Evolutionary conservation across 441 rosid genomes (phyloP), one percentile per base, ranked within the genome.

Genomic region (Pelargonium cotyledonis): DNA sequence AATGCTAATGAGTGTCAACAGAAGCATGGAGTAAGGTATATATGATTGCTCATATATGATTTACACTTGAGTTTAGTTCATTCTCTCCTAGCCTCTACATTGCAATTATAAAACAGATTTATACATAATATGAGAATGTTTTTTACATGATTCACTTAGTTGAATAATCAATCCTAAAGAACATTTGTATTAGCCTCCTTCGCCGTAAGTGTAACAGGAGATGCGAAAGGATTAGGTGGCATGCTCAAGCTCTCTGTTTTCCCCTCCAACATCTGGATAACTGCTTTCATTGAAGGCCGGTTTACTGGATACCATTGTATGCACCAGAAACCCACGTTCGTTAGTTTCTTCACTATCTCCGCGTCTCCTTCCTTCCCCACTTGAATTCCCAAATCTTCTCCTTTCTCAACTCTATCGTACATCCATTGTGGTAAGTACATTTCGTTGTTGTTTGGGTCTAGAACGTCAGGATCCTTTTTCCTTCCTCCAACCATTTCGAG

Each of bases 271-370:
- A 85, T 82, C 35, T 80, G 77, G 8, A 79, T 49, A 14, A 80
- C 86, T 64, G 69, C 55, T 65, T 67, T 78, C 75, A 84, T 84
- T 5, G 87, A 16, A 29, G 88, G 86, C 41, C 87, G 79, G 26
- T 82, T 73, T 0, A 11, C 47, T n/a, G 91, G 85, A 31, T 41
- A 40, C 2, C 72, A 53, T 35, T 79, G 83, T 40, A 77, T 75
- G 72, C 89, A 87, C 86, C 91, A 82, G 14, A 83, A 38, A 11
- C 85, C 85, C 60, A 82, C 80, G 8, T 82, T 10, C 15, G 77
- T 65, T 76, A 86, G 78, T 76, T 71, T 80, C 70, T 68, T 82
- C 1, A 53, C 75, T 18, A 72, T 77, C 11, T 81, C 49, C 4
- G 11, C 82, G 58, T 51, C 38, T 51, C 76, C 82, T 26, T 78